phyloP scores from a whole-genome alignment of 208 protist genomes.

The Endotrypanum monterogeii region DNA sequence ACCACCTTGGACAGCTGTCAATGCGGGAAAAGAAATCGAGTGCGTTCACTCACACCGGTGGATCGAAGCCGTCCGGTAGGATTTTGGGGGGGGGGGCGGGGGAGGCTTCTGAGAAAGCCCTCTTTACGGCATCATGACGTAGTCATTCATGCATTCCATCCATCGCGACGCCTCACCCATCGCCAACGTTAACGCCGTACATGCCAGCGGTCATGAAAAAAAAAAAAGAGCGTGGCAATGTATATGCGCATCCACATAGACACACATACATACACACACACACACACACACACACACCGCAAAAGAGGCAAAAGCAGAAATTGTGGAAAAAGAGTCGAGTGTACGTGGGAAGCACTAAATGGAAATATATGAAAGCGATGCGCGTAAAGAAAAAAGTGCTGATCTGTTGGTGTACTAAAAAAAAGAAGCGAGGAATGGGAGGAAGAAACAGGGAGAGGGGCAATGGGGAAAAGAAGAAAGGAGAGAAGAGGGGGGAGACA shows the following conservation, averaged over 20 bases:
- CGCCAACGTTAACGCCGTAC: neutral
- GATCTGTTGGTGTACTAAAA: too few relatives aligned
- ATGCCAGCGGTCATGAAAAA: neutral
- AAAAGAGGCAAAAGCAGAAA: neutral
- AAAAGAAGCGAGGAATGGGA: neutral
- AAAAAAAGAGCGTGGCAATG: too few relatives aligned
- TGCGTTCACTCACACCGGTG: neutral
- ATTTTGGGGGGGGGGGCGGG: neutral
- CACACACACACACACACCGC: neutral
- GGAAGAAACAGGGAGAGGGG: neutral
- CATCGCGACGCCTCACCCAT: neutral
- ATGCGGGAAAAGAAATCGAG: neutral
- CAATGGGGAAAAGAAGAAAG: too few relatives aligned
- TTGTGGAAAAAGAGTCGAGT: neutral
- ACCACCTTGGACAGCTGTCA: neutral
- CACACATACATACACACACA: neutral
- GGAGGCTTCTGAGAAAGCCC: too few relatives aligned
- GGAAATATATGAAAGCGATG: neutral
- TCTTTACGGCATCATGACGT: neutral
- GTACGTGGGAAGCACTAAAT: neutral
- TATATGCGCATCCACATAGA: neutral
- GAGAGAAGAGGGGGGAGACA: too few relatives aligned
- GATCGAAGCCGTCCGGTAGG: neutral
- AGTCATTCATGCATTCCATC: neutral
- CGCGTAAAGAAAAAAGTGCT: neutral